Conservation (phyloP, 495 filamentous ascomycete species). For the Copromyces sp. region DNA sequence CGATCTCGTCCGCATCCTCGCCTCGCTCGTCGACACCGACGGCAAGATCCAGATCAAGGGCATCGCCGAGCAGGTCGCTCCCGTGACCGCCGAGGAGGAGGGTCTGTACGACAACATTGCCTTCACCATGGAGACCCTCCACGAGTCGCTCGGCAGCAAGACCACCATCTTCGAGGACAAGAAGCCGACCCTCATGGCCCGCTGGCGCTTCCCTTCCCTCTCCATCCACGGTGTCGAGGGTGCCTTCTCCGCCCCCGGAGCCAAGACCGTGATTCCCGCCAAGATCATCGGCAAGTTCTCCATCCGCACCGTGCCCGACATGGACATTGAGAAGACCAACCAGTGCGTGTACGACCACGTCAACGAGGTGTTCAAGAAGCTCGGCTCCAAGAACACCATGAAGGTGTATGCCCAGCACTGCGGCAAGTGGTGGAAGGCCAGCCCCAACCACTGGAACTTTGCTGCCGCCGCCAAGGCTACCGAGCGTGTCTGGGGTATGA, state of each 20-base stretch:
- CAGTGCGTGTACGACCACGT: conserved; percentile 71
- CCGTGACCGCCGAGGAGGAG: conserved; percentile 77
- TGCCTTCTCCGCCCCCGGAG: conserved; percentile 84
- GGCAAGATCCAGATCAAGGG: conserved; percentile 88
- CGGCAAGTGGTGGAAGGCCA: conserved; percentile 97
- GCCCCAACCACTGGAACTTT: conserved; percentile 98
- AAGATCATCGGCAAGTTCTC: conserved; percentile 98
- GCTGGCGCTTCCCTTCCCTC: conserved; percentile 88
- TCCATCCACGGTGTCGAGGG: conserved; percentile 96
- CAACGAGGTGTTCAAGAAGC: conserved; percentile 65
- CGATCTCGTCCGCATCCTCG: conserved; percentile 73
- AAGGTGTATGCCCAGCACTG: conserved; percentile 72
- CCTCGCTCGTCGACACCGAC: conserved; percentile 71
- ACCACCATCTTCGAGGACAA: conserved; percentile 79
- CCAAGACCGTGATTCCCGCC: conserved; percentile 97
- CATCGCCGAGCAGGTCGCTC: conserved; percentile 81
- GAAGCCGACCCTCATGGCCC: conserved; percentile 83
- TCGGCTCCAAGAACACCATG: conserved; percentile 82
- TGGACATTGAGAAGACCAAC: conserved; percentile 86
- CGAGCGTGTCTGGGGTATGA: conserved; percentile 79
- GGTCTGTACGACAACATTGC: conserved; percentile 72
- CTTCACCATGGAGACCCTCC: conserved; percentile 90
- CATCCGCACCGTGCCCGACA: conserved; percentile 92
- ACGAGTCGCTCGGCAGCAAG: conserved; percentile 78
- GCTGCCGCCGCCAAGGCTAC: conserved; percentile 84